A percentile compares a stretch with the other conserved stretches of the same genome.
Evolutionary conservation across 192 early-diverging fungal species (phyloP).

Genomic region (Coemansia sp.): DNA sequence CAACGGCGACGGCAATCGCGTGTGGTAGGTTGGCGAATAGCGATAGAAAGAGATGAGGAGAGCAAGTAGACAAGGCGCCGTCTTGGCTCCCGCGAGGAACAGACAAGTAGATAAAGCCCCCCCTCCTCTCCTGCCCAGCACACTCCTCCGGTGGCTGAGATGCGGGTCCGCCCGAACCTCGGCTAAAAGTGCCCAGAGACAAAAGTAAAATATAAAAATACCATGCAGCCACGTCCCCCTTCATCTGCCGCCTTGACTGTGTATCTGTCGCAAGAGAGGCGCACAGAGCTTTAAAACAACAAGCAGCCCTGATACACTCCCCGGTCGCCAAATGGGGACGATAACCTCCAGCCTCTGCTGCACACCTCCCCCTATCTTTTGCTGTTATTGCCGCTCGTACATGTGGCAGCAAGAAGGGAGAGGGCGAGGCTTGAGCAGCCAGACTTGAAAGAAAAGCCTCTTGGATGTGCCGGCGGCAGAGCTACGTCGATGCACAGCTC

Average conservation of each 20-base stretch:
- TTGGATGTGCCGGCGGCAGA: background rate
- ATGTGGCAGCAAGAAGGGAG: background rate
- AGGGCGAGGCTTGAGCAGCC: background rate
- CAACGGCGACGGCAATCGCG: background rate
- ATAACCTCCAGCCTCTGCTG: too few relatives aligned
- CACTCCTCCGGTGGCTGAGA: background rate
- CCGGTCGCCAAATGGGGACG: constrained; percentile 1
- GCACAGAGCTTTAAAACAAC: background rate
- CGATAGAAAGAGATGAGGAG: background rate
- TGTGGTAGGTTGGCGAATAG: background rate
- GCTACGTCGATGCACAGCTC: too few relatives aligned
- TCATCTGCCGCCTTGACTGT: background rate
- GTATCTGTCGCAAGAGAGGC: background rate
- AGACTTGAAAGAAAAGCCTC: background rate
- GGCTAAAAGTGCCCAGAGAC: background rate
- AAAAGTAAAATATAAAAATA: background rate
- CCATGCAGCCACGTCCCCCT: background rate
- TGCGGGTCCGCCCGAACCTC: constrained; percentile 3
- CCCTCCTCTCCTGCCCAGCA: too few relatives aligned
- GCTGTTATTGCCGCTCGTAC: background rate
- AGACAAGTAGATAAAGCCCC: background rate
- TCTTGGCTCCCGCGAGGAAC: background rate
- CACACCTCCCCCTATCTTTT: too few relatives aligned
- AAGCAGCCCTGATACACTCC: background rate
- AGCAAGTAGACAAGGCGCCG: background rate